Evolutionary conservation across 2,329 filamentous ascomycete genomes (phyloP).

Genomic region (Fusarium torreyae): DNA sequence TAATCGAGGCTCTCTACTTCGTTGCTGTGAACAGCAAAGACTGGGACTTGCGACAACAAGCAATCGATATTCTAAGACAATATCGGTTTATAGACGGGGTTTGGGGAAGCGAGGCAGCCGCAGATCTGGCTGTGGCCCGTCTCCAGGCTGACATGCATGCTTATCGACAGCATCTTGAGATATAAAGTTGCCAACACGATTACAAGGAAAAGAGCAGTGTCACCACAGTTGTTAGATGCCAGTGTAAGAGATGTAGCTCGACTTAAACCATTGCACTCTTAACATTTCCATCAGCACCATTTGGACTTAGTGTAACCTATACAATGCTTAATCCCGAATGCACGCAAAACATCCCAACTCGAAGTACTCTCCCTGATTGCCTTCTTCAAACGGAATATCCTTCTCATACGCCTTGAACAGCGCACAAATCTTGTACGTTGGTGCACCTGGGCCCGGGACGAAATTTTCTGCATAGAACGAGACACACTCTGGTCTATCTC

Average conservation of each 20-base stretch:
- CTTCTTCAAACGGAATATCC: slow-evolving; percentile 2
- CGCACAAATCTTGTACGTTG: not conserved
- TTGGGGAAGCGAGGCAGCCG: slow-evolving; percentile 1
- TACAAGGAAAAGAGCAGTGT: no score
- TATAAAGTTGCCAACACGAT: not conserved
- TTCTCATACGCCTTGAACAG: slow-evolving; percentile 13
- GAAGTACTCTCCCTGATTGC: not conserved
- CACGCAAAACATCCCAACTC: slow-evolving; percentile 17
- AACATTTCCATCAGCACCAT: no score
- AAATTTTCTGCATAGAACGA: slow-evolving; percentile 15
- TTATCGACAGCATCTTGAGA: not conserved
- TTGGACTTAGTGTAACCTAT: no score
- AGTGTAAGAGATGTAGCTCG: no score
- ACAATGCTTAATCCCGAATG: not conserved
- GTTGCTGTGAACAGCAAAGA: not conserved
- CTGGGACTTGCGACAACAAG: not conserved
- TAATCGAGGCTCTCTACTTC: not conserved
- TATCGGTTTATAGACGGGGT: slow-evolving; percentile 3
- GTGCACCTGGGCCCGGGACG: not conserved
- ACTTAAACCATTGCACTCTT: no score
- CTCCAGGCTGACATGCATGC: not conserved
- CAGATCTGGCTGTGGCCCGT: not conserved
- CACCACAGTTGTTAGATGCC: no score
- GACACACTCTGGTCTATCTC: not conserved
- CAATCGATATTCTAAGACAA: accelerated